phyloP scores from a whole-genome alignment of 306 rosid species.

The Prunus salicina region DNA sequence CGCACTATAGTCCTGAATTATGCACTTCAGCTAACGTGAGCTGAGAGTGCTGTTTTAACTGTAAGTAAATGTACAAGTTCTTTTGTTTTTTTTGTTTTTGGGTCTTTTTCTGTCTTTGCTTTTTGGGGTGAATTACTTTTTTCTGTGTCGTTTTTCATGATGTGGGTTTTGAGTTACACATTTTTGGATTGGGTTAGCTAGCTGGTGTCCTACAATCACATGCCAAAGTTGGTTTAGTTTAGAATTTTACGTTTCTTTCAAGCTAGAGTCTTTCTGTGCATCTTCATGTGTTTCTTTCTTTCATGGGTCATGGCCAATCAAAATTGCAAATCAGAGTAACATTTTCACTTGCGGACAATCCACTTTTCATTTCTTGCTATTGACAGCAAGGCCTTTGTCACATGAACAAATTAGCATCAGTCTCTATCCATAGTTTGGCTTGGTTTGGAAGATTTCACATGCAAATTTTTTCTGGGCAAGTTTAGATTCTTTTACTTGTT shows the following conservation, averaged over 20 bases:
- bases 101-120: background rate
- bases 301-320: background rate
- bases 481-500: background rate
- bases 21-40: conserved; percentile 2
- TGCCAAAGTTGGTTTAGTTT: conserved; percentile 32
- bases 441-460: background rate
- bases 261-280: background rate
- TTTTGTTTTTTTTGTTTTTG: background rate
- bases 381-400: no score
- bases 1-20: background rate
- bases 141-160: background rate
- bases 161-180: conserved; percentile 32
- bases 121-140: background rate
- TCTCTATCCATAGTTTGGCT: background rate
- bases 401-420: background rate
- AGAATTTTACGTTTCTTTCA: conserved; percentile 32
- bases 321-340: no score
- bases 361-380: no score
- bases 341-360: no score
- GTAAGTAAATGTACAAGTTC: background rate
- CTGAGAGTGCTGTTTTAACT: background rate
- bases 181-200: conserved; percentile 25
- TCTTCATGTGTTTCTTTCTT: conserved; percentile 2
- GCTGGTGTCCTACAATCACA: conserved; percentile 33
- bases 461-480: background rate